Base-by-base conservation (phyloP, 164 flowering plant species). In the Dillenia turbinata region DNA sequence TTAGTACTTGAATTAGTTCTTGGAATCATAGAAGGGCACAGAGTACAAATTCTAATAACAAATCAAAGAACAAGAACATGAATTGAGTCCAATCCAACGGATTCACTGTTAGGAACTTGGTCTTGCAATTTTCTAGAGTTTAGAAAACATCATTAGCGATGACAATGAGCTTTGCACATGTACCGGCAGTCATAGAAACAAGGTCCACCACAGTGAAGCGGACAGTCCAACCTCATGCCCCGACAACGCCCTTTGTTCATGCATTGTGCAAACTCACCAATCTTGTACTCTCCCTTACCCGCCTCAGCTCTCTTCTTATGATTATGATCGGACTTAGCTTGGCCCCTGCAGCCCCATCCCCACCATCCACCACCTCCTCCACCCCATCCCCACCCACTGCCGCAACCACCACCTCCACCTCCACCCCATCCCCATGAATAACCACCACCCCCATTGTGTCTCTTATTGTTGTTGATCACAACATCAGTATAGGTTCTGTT, bases 101-200 rank as follows among this genome's bases (percentile, higher is more conserved):
- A 33, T 33, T 33, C 40, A 4, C 40, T 33, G 40, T 33, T 5
- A 33, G 6, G 5, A 33, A 4, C 40, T 33, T 33, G 40, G 40
- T 5, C 40, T 33, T 33, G 40, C 40, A 33, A 33, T 33, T 33
- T 33, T 33, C 40, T 4, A 4, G 40, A 33, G 7, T 68, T 62
- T 15, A 62, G 12, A 33, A 68, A 62, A 48, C 49, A 53, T 13
- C 64, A 19, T 19, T 9, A 1, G 40, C 72, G 75, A 7, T 57
- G 73, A 64, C 92, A 85, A 44, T 83, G 85, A 68, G 88, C 83
- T 47, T 80, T 79, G 84, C 93, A 87, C 84, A 81, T 81, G 48
- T 77, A 57, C 1, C 51, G 71, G 60, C 90, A 87, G 61, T 87
- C 90, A 52, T 82, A 87, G 59, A 77, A 74, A 71, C 90, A 87